phyloP scores from a whole-genome alignment of 306 rosid genomes.

The Canavalia ensiformis region DNA sequence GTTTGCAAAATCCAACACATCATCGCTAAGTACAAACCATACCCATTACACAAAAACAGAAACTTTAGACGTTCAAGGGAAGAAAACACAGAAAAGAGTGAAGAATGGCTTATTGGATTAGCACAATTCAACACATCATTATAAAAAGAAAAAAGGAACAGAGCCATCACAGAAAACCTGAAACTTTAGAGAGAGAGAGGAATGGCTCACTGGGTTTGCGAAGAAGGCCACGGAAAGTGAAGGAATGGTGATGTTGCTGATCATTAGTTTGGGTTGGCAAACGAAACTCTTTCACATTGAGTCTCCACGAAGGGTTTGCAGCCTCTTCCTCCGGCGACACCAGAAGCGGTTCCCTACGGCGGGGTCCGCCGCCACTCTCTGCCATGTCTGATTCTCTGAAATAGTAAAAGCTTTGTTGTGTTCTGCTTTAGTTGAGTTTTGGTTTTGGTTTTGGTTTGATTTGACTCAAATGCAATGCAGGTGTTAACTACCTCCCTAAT shows the following conservation, averaged over 20 bases:
- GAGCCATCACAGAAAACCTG: too few species aligned
- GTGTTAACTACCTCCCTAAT: not conserved
- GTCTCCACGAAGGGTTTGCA: constrained; percentile 48
- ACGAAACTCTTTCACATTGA: constrained; percentile 50
- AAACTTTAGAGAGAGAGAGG: not conserved
- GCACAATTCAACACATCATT: not conserved
- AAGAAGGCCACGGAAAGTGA: constrained; percentile 33
- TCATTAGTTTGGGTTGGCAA: constrained; percentile 35
- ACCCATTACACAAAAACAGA: not conserved
- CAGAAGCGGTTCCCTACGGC: constrained; percentile 45
- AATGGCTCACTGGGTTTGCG: constrained; percentile 46
- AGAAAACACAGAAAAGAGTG: not conserved
- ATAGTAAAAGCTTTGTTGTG: not conserved
- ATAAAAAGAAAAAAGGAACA: not conserved
- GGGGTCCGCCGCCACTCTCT: not conserved
- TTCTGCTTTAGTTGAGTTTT: not conserved
- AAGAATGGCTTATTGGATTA: not conserved
- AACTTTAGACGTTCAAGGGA: not conserved
- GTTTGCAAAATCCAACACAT: not conserved
- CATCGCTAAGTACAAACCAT: too few species aligned
- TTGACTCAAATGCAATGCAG: not conserved
- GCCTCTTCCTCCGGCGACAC: constrained; percentile 6
- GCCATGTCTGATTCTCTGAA: constrained; percentile 35
- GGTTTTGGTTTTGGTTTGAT: not conserved
- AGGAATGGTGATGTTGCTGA: not conserved